A percentile compares a stretch with the other conserved stretches of the same genome.
Conservation (phyloP, 495 filamentous ascomycete genomes). For the Beverwykella pulmonaria region DNA sequence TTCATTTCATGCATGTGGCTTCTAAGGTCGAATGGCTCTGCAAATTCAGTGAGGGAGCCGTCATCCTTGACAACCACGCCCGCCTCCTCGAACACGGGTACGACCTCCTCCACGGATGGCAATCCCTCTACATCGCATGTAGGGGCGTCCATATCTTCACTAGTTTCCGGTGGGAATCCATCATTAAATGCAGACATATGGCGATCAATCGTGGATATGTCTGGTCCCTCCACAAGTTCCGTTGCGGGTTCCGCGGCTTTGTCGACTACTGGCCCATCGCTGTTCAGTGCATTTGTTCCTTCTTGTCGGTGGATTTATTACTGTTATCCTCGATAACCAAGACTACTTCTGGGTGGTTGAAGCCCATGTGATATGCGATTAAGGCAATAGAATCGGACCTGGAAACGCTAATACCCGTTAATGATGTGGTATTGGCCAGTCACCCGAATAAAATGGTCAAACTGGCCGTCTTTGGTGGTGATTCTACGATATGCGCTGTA, state of each 20-base stretch:
- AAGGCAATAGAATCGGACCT: constrained; percentile 3
- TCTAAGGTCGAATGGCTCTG: neutral
- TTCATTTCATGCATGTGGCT: neutral
- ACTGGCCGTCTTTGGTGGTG: neutral
- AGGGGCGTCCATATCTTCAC: neutral
- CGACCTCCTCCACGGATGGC: neutral
- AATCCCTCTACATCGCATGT: neutral
- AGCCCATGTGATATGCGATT: neutral
- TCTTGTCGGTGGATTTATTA: neutral
- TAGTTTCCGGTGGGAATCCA: neutral
- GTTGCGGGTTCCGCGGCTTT: neutral
- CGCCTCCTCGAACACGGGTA: neutral
- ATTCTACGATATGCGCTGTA: neutral
- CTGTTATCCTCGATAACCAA: neutral
- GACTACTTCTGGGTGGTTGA: constrained; percentile 11
- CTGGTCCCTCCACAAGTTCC: neutral
- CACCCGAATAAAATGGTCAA: neutral
- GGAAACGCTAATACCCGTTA: constrained; percentile 23
- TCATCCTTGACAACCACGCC: neutral
- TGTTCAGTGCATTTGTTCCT: neutral
- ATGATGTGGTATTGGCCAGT: neutral
- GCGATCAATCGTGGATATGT: neutral
- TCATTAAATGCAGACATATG: neutral
- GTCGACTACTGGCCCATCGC: neutral
- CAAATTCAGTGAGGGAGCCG: neutral